Conservation (phyloP, 148 eudicot genomes). For the Vaccinium darrowii region DNA sequence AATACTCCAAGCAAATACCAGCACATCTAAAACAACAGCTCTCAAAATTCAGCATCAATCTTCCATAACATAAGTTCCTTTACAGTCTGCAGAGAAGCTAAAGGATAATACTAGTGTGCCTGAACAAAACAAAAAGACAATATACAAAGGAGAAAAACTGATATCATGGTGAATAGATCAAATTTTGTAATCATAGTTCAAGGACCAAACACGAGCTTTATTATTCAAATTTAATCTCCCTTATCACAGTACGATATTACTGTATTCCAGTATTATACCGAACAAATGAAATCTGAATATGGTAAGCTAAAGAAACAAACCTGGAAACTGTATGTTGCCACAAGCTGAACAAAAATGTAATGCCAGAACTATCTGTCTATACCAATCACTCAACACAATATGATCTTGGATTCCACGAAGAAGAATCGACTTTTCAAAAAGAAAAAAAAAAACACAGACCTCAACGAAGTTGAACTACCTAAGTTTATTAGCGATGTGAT, state of each 20-base stretch:
- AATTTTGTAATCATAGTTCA: background rate
- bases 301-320: background rate
- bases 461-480: background rate
- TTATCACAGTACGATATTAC: no score
- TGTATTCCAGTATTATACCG: background rate
- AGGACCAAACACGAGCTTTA: background rate
- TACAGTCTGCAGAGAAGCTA: background rate
- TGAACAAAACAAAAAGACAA: background rate
- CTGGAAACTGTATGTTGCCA: background rate
- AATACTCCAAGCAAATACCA: no score
- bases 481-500: constrained; percentile 37
- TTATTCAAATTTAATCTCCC: no score
- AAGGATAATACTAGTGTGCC: background rate
- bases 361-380: background rate
- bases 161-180: background rate
- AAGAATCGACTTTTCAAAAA: background rate
- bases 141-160: background rate
- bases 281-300: background rate
- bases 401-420: background rate
- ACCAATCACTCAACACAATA: background rate
- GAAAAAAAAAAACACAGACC: background rate
- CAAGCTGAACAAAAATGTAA: constrained; percentile 10
- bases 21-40: no score
- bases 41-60: no score
- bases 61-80: background rate